These are phyloP conservation scores for Lodderomyces orthopsilosis DNA, from an alignment of 1,139 yeast species.

Conservation along the genomic window DNA sequence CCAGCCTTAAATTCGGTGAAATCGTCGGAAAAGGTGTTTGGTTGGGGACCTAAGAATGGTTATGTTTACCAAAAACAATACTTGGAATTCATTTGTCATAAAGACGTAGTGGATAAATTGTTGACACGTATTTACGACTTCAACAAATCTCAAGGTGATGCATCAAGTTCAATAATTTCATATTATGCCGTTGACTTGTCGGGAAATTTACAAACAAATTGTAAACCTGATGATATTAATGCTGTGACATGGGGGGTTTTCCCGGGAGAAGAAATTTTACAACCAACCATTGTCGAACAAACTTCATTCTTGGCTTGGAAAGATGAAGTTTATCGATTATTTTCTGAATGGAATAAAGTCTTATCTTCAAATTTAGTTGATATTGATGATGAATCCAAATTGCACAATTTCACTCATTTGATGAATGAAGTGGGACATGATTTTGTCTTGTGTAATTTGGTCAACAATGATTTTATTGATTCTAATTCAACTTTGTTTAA, in stretches of 20 bases:
- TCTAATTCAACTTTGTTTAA: constrained; percentile 49
- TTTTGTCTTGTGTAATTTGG: constrained; percentile 81
- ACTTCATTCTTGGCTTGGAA: constrained; percentile 93
- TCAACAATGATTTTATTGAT: constrained; percentile 77
- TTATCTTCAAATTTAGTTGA: constrained; percentile 40
- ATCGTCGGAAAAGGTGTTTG: constrained; percentile 70
- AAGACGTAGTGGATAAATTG: constrained; percentile 41
- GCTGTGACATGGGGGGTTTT: constrained; percentile 98
- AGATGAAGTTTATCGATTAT: constrained; percentile 85
- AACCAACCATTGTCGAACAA: constrained; percentile 91
- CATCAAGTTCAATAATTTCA: constrained; percentile 50
- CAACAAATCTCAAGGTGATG: constrained; percentile 39
- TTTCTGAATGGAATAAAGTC: constrained; percentile 75
- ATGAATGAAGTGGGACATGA: constrained; percentile 52
- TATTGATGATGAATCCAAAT: constrained; percentile 26
- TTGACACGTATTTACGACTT: constrained; percentile 36
- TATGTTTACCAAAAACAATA: constrained; percentile 92
- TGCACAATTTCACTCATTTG: constrained; percentile 33
- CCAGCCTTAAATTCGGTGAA: constrained; percentile 84
- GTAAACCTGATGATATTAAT: constrained; percentile 74
- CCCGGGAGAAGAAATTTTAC: constrained; percentile 88
- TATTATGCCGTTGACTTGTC: constrained; percentile 73
- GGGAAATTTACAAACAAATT: constrained; percentile 63
- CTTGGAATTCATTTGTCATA: constrained; percentile 77
- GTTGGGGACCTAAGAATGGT: constrained; percentile 97